A percentile compares a stretch with the other conserved stretches of the same genome.
Conservation (phyloP, 495 filamentous ascomycete species). For the Neurospora intermedia region DNA sequence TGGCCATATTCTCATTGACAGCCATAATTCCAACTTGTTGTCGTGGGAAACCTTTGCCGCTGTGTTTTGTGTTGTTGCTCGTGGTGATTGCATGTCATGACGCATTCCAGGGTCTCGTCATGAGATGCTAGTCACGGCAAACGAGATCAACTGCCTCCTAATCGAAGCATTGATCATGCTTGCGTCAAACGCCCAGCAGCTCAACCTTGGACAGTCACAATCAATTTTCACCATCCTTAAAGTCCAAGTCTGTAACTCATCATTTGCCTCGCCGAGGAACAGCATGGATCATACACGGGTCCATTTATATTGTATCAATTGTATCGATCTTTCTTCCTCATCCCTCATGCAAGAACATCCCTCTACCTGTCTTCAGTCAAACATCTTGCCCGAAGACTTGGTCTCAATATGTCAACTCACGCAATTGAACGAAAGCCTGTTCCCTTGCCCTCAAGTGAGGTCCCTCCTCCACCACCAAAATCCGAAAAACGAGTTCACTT, state of each 20-base stretch:
- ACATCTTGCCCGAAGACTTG: not conserved
- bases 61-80: not conserved
- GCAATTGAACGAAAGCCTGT: not conserved
- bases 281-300: not conserved
- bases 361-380: not conserved
- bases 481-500: not conserved
- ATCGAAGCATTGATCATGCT: not conserved
- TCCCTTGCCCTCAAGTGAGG: not conserved
- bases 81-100: not conserved
- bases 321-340: not conserved
- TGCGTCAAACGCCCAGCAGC: not conserved
- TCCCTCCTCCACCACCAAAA: not conserved
- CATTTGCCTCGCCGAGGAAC: not conserved
- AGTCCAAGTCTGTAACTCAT: not conserved
- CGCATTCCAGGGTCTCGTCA: not conserved
- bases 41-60: not conserved
- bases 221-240: not conserved
- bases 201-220: not conserved
- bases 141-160: not conserved
- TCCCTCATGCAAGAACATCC: not conserved
- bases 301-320: not conserved
- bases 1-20: not conserved
- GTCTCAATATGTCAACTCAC: not conserved
- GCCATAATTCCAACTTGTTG: not conserved
- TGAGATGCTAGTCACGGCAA: not conserved